A percentile compares a stretch with the other conserved stretches of the same genome.
phyloP scores from a whole-genome alignment of 2,329 filamentous ascomycete genomes.

The Colletotrichum tabaci region DNA sequence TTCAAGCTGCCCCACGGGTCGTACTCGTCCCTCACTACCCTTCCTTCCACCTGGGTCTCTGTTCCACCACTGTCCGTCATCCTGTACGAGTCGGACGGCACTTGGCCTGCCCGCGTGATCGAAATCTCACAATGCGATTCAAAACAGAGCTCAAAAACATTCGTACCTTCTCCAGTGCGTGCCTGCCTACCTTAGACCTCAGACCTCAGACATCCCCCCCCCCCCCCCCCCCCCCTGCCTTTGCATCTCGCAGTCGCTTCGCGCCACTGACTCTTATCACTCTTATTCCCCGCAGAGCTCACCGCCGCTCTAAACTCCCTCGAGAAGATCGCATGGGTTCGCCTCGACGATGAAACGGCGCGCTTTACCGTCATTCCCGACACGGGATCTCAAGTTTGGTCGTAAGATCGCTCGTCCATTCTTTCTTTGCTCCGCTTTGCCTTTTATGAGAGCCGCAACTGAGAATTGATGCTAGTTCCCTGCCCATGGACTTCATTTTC shows the following conservation, averaged over 20 bases:
- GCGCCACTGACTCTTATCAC: background rate
- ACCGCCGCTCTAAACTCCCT: constrained; percentile 75
- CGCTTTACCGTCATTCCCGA: constrained; percentile 98
- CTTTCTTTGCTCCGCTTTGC: too few relatives aligned
- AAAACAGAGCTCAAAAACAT: constrained; percentile 77
- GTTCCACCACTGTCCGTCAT: background rate
- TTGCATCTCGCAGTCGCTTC: background rate
- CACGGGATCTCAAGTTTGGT: constrained; percentile 96
- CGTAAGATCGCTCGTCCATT: constrained; percentile 67
- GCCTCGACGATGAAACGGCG: constrained; percentile 87
- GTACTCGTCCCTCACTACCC: background rate
- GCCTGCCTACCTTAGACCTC: background rate
- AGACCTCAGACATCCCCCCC: too few relatives aligned
- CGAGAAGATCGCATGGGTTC: constrained; percentile 91
- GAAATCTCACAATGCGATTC: constrained; percentile 70
- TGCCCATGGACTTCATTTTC: constrained; percentile 87
- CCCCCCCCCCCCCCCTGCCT: background rate
- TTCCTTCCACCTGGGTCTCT: background rate
- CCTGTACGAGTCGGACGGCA: constrained; percentile 8
- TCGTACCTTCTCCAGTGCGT: constrained; percentile 75
- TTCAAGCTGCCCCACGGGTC: background rate
- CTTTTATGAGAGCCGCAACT: constrained; percentile 6
- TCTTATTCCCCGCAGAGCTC: constrained; percentile 64
- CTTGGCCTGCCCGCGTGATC: background rate
- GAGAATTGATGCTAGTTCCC: constrained; percentile 58